Percentiles rank a stretch among this genome's conserved stretches.
Conservation (phyloP, 1,284 basidiomycete species). For the Singerocomus rubriflavus region DNA sequence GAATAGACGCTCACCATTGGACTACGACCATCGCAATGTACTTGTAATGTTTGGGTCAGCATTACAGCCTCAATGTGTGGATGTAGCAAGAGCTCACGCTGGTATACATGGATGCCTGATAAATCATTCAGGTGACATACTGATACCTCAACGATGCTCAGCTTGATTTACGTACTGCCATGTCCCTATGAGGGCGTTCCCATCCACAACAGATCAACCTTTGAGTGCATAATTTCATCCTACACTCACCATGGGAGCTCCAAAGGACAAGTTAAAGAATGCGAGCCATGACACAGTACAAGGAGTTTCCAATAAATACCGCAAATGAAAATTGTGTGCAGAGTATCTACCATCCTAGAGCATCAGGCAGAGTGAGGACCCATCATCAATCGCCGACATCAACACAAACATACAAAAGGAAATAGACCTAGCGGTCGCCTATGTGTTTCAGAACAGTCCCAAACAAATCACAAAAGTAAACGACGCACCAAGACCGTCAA, state of each 20-base stretch:
- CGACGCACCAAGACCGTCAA: conserved; percentile 8
- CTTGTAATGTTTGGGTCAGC: background rate
- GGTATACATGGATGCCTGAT: conserved; percentile 1
- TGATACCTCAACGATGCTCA: background rate
- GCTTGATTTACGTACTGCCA: background rate
- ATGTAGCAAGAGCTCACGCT: conserved; percentile 6
- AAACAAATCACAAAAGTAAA: background rate
- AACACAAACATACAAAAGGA: conserved; percentile 12
- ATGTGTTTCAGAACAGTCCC: background rate
- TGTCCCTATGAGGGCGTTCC: conserved; percentile 1
- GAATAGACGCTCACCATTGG: conserved; percentile 10
- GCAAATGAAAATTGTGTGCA: background rate
- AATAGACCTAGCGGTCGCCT: background rate
- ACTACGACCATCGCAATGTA: conserved; percentile 5
- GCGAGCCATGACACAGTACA: background rate
- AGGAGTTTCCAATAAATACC: background rate
- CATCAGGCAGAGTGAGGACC: background rate
- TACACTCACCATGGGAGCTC: conserved; percentile 9
- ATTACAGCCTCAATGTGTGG: background rate
- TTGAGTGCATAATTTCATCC: background rate
- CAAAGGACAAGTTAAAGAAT: background rate
- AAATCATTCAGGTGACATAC: background rate
- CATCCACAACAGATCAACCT: background rate
- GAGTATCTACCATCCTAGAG: conserved; percentile 2
- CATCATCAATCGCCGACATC: background rate